Percentiles rank a stretch among this genome's conserved stretches.
These are phyloP conservation scores for Cicer pinnatifidum DNA, from an alignment of 306 rosid species.

Conservation along the genomic window DNA sequence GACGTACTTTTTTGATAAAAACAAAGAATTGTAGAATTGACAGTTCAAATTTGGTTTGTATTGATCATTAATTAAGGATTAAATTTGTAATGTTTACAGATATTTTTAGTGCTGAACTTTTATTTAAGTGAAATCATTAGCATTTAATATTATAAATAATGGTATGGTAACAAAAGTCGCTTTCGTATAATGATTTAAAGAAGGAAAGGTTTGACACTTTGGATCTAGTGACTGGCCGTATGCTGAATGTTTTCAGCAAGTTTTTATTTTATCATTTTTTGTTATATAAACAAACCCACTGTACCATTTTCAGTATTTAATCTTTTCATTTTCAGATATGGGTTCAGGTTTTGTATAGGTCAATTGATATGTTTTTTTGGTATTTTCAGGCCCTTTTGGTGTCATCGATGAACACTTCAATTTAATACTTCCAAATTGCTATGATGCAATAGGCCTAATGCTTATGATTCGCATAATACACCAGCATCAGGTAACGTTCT, in stretches of 20 bases:
- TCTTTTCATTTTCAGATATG: slow-evolving; percentile 27
- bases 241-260: slow-evolving; percentile 8
- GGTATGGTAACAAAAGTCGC: neutral
- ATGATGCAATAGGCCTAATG: slow-evolving; percentile 91
- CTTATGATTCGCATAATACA: slow-evolving; percentile 89
- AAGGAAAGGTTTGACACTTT: neutral
- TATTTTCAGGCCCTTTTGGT: slow-evolving; percentile 78
- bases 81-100: neutral
- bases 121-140: neutral
- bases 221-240: neutral
- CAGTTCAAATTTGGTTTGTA: neutral
- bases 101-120: neutral
- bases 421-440: slow-evolving; percentile 79
- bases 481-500: slow-evolving; percentile 76
- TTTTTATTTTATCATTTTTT: neutral
- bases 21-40: slow-evolving; percentile 10
- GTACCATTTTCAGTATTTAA: slow-evolving; percentile 5
- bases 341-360: slow-evolving; percentile 11
- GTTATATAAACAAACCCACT: slow-evolving; percentile 22
- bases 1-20: slow-evolving; percentile 9
- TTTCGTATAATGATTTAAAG: neutral
- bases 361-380: slow-evolving; percentile 35
- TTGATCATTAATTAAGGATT: slow-evolving; percentile 12
- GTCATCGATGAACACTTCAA: slow-evolving; percentile 87
- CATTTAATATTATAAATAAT: slow-evolving; percentile 14